A percentile compares a stretch with the other conserved stretches of the same genome.
Conservation (phyloP, 108 stramenopile species). For the Nitzschia sp. region DNA sequence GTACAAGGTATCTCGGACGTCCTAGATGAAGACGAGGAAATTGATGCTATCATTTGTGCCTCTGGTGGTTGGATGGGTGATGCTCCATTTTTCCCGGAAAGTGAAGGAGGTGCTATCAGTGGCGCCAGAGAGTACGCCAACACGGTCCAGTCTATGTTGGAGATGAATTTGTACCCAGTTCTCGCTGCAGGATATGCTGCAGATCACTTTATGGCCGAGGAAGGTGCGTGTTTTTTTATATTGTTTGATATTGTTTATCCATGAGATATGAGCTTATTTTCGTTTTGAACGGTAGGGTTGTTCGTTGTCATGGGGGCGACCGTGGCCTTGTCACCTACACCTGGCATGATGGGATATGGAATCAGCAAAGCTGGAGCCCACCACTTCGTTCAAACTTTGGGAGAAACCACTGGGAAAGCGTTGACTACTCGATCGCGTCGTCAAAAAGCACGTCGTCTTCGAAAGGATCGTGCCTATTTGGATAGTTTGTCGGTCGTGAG, state of each 20-base stretch:
- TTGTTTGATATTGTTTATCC: not conserved
- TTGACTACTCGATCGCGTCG: conserved; percentile 44
- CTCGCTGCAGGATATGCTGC: conserved; percentile 69
- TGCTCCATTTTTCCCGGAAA: conserved; percentile 28
- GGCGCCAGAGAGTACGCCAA: conserved; percentile 40
- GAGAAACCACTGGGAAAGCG: conserved; percentile 39
- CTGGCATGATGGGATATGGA: conserved; percentile 77
- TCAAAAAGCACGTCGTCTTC: conserved; percentile 18
- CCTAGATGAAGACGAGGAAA: conserved; percentile 24
- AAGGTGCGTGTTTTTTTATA: conserved; percentile 23
- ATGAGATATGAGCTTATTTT: not conserved
- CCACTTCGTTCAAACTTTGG: conserved; percentile 69
- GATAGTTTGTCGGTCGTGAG: conserved; percentile 48
- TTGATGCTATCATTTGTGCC: conserved; percentile 72
- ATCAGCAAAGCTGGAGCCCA: conserved; percentile 60
- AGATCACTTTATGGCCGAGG: conserved; percentile 48
- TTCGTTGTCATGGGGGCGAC: conserved; percentile 70
- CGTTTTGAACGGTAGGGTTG: conserved; percentile 23
- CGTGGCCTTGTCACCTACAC: conserved; percentile 61
- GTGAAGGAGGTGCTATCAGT: conserved; percentile 48
- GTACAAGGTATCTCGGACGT: conserved; percentile 40
- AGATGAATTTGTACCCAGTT: conserved; percentile 61
- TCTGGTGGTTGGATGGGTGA: conserved; percentile 54
- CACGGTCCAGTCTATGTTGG: conserved; percentile 55
- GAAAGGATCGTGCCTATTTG: conserved; percentile 33